Evolutionary conservation across 108 stramenopile species (phyloP).

Genomic region (Skeletonema grethae): DNA sequence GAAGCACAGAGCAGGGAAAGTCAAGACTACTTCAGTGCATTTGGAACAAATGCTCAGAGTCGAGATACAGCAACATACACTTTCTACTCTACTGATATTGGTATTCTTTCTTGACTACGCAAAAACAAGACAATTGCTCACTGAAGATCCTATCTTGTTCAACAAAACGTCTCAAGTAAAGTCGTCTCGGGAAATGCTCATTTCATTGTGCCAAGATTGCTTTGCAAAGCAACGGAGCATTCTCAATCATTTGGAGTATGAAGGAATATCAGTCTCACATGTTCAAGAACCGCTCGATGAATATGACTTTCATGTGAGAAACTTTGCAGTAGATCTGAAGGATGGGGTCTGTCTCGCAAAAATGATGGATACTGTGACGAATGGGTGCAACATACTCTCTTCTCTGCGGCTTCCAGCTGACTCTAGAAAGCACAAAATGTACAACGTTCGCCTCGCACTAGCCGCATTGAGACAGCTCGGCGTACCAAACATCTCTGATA

Average conservation of each 20-base stretch:
- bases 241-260: conserved; percentile 76
- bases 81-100: conserved; percentile 70
- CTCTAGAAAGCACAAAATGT: conserved; percentile 90
- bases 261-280: conserved; percentile 81
- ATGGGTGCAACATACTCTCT: conserved; percentile 49
- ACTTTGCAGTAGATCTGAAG: conserved; percentile 90
- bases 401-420: conserved; percentile 86
- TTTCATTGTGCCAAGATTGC: conserved; percentile 76
- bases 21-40: conserved; percentile 69
- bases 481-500: conserved; percentile 57
- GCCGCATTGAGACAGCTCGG: conserved; percentile 44
- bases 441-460: conserved; percentile 86
- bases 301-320: conserved; percentile 77
- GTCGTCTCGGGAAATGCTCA: conserved; percentile 84
- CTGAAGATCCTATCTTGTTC: conserved; percentile 73
- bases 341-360: conserved; percentile 92
- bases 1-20: conserved; percentile 76
- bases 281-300: conserved; percentile 90
- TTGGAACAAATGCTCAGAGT: conserved; percentile 70
- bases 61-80: conserved; percentile 65
- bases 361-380: conserved; percentile 73
- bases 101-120: conserved; percentile 86
- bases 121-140: conserved; percentile 62
- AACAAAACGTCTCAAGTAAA: conserved; percentile 66
- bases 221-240: conserved; percentile 87